Base-by-base conservation (phyloP, 106 monocot species). In the Dendrobium officinale region DNA sequence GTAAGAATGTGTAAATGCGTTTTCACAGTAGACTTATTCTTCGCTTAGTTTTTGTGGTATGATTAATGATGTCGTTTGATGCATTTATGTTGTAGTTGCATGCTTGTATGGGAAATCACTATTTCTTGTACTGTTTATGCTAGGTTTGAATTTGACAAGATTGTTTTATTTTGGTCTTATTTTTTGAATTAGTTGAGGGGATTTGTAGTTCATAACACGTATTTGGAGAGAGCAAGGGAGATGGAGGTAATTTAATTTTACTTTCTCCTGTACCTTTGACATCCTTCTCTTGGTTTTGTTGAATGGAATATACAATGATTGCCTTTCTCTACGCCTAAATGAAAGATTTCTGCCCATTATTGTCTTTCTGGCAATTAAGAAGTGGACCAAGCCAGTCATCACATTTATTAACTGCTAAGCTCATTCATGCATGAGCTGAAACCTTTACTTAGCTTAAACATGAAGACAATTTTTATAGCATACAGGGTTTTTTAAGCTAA, bases 1-100 rank as follows among this genome's bases (percentile, higher is more conserved):
- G 94, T 92, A 86, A 79, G 33, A 27, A 37, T 13, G 64, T 26
- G n/a, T 26, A 6, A 64, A 66, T 66, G n/a, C 22, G 7, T 27
- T 24, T 61, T 61, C 56, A 18, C 24, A 55, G 24, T 55, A 41
- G 43, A 19, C 43, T 74, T 40, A 9, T 37, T 43, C 74, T 42
- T 7, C 33, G 42, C n/a, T 9, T 1, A 40, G 26, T 73, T 73
- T 42, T 42, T 42, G 40, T 20, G 6, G 68, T 68, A 31, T 68
- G 70, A 1, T 37, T 37, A 37, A 70, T 37, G 33, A 37, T 70
- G 16, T 40, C 13, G 16, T 70, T 26, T 33, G 9, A 70, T 37
- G 33, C 31, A 1, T 70, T 31, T 37, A 70, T 70, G 27, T 70
- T 70, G 33, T 31, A 31, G 31, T 37, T 37, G 3, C 37, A 37